Evolutionary conservation across 441 rosid species (phyloP).

Genomic region (Capsella rubella): DNA sequence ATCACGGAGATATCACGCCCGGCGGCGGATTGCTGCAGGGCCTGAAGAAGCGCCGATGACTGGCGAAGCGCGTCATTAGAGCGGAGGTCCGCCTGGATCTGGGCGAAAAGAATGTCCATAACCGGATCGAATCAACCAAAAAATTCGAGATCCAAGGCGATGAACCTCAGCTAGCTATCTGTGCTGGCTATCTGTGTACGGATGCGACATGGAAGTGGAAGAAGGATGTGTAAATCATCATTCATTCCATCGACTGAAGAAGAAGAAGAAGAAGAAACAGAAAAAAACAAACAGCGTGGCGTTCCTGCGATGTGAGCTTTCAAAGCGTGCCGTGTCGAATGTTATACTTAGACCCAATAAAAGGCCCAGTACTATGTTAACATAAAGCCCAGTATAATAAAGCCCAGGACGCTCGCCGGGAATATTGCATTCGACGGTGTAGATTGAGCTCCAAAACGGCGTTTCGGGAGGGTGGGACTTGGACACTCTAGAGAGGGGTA

Average conservation of each 20-base stretch:
- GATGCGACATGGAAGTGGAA: constrained; percentile 30
- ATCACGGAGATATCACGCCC: constrained; percentile 87
- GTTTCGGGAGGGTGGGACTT: constrained; percentile 1
- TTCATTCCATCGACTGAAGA: not conserved
- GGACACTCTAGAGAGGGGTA: constrained; percentile 3
- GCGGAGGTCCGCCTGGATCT: constrained; percentile 99
- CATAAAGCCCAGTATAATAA: not conserved
- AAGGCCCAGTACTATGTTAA: not conserved
- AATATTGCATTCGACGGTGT: constrained; percentile 6
- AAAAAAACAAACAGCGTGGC: constrained; percentile 24
- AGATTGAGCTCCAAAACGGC: not conserved
- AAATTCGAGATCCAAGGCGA: constrained; percentile 20
- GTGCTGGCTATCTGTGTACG: not conserved
- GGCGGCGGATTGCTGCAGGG: constrained; percentile 96
- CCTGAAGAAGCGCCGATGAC: constrained; percentile 85
- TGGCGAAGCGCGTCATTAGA: constrained; percentile 99
- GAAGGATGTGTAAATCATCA: not conserved
- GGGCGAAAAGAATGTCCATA: constrained; percentile 96
- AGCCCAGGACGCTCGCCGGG: not conserved
- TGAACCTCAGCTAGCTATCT: constrained; percentile 12
- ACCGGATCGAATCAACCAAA: not conserved
- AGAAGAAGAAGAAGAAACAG: constrained; percentile 5
- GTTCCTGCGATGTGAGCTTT: not conserved
- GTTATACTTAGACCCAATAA: not conserved
- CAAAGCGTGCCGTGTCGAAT: constrained; percentile 18